Base-by-base conservation (phyloP, 768 basidiomycete genomes). In the Postia placenta region DNA sequence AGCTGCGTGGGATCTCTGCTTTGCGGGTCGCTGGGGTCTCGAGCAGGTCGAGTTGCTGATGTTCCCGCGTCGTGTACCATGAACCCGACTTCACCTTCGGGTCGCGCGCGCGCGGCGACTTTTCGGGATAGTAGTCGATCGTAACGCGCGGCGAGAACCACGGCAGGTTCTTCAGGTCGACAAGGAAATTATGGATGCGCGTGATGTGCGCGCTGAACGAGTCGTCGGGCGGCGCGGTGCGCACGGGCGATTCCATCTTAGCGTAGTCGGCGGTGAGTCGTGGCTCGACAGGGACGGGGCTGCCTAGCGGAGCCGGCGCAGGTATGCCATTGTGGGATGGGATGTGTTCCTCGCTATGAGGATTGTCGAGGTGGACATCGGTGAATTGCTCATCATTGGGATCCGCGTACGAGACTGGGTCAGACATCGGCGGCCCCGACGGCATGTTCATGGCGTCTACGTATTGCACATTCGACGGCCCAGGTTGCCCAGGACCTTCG, bases 131-230 rank as follows among this genome's bases (percentile, higher is more conserved):
- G 48, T 67, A 70, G 44, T 67, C 67, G 14, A 58, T 60, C 6
- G 68, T 64, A 14, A 68, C 60, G 38, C 61, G 64, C 4, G 63
- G 59, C 15, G 67, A 61, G 12, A 66, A 60, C 69, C 69, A 71
- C 6, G 70, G 70, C 23, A 71, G 65, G 15, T 63, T 56, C 47
- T 61, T 61, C 27, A 71, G 45, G 36, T 67, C 63, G 28, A 47
- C 50, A 22, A 70, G 45, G 56, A 69, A 70, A 27, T 59, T 54
- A n/a, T 56, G 56, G 26, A 69, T 40, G 24, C 64, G 58, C 27
- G 58, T 54, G 46, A 67, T 33, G 51, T 63, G 64, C 22, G 64
- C 58, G 27, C 51, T 51, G 39, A 68, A 54, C 14, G 68, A 67
- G 51, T 54, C 52, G 22, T 63, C 62, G 15, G 60, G 58, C 7